Base-by-base conservation (phyloP, 2,329 filamentous ascomycete genomes). In the Colletotrichum chrysophilum region DNA sequence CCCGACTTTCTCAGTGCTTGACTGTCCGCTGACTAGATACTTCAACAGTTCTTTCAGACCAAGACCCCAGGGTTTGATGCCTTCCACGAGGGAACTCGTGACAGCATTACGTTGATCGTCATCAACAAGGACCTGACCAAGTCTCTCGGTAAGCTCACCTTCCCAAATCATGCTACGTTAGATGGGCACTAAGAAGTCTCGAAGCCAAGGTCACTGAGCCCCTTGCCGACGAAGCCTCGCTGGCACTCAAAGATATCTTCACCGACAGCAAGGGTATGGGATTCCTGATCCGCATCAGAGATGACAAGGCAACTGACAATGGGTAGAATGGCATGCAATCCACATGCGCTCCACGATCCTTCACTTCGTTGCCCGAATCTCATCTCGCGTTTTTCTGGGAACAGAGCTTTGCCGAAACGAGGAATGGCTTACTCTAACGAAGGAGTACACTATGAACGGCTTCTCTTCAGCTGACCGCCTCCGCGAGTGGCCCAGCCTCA, bases 351-450 rank as follows among this genome's bases (percentile, higher is more conserved):
- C 66, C 9, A 74, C 26, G 5, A 38, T 76, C n/a, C 61, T 75
- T 4, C 64, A 77, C 14, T 34, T 89, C 13, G 83, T 91, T 14
- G 87, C 88, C 16, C 87, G 88, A 7, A 78, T 90, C 18, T 89
- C 89, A 0, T 87, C 89, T 3, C 83, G 87, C 9, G 84, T 89
- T 5, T 90, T 90, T 76, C 79, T 90, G 3, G 88, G 88, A 7
- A 78, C 80, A 6, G 80, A 83, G 4, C 78, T 89, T 16, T 88
- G 87, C 79, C 86, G 86, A 6, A 85, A 90, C 77, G 79, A 85
- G 30, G 81, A 84, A 48, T 91, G 88, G 88, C 83, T 89, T 26
- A 80, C 85, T 2, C 84, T 88, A 70, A 80, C 85, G 65, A 81
- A 87, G 79, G 80, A 83, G n/a, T 88, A 87, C 76, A 85, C 86